Evolutionary conservation across 345 rosid genomes (phyloP), one percentile per base, ranked within the genome.

Genomic region (Gossypium turneri): DNA sequence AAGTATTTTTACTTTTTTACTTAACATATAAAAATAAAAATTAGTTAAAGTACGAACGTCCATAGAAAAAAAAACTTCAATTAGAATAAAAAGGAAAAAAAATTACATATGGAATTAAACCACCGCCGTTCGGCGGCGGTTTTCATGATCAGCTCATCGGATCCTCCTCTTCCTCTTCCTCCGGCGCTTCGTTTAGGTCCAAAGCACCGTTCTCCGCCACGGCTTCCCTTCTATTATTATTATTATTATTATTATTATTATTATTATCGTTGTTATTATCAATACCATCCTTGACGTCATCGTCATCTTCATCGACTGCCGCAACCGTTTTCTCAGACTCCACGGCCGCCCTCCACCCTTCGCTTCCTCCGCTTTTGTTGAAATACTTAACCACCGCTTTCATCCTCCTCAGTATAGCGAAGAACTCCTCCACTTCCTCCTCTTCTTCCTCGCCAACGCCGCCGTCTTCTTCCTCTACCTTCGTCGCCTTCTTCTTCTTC

Each of bases 401-500:
- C 72, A 67, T 67, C 72, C 72, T 24, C 56, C 41, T 50, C 72
- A 67, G 47, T 13, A 67, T 47, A 22, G 56, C 72, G 7, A 47
- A 47, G 25, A 67, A 67, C 41, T 67, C 71, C 72, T 67, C 72
- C 22, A 67, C 41, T n/a, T 67, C 71, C 72, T 67, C 72, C 43
- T 47, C 41, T 11, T 67, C 72, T 13, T 67, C 55, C 22, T 67
- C 72, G 16, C 56, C 50, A 4, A 7, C 51, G 57, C 9, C 57
- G 57, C 9, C 27, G 4, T 20, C 60, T 56, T 56, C 60, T 3
- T 24, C 43, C 56, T 67, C 72, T 24, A 15, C 72, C 12, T 67
- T 67, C 43, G 13, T 67, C 15, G 13, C 5, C 38, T 44, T 45
- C 55, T 67, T 48, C 57, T 67, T 48, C 57, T 67, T 43, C 71